These are phyloP conservation scores for Suillus luteus DNA, from an alignment of 768 basidiomycete species.

Conservation along the genomic window DNA sequence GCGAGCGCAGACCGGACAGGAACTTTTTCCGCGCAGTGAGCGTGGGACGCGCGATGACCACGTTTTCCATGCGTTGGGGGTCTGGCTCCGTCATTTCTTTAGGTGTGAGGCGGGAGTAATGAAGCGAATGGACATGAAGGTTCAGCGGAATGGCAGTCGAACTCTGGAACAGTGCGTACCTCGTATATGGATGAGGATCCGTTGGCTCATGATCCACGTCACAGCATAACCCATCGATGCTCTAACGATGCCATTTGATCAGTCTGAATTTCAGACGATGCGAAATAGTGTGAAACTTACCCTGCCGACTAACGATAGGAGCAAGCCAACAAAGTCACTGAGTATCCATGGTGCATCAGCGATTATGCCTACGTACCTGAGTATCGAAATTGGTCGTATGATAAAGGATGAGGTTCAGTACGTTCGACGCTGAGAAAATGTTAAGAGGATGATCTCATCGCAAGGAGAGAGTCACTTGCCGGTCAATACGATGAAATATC, in stretches of 20 bases:
- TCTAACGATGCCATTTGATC: constrained; percentile 29
- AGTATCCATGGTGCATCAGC: background rate
- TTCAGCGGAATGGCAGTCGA: background rate
- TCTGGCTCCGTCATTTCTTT: constrained; percentile 28
- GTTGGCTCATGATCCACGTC: constrained; percentile 65
- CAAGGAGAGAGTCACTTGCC: background rate
- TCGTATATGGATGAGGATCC: constrained; percentile 58
- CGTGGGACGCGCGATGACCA: constrained; percentile 25
- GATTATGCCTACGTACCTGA: background rate
- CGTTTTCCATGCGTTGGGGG: constrained; percentile 30
- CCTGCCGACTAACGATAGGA: constrained; percentile 45
- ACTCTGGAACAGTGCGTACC: constrained; percentile 32
- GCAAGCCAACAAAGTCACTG: background rate
- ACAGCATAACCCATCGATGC: constrained; percentile 56
- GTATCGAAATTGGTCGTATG: background rate
- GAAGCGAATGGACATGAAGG: background rate
- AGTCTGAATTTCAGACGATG: background rate
- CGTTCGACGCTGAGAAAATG: background rate
- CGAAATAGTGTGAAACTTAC: constrained; percentile 32
- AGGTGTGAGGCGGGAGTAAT: background rate
- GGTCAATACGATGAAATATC: background rate
- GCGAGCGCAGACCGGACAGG: background rate
- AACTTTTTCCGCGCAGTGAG: background rate
- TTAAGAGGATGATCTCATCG: background rate
- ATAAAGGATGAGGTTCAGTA: constrained; percentile 2